phyloP scores from a whole-genome alignment of 305 asterid species.

The Petunia hybrid region DNA sequence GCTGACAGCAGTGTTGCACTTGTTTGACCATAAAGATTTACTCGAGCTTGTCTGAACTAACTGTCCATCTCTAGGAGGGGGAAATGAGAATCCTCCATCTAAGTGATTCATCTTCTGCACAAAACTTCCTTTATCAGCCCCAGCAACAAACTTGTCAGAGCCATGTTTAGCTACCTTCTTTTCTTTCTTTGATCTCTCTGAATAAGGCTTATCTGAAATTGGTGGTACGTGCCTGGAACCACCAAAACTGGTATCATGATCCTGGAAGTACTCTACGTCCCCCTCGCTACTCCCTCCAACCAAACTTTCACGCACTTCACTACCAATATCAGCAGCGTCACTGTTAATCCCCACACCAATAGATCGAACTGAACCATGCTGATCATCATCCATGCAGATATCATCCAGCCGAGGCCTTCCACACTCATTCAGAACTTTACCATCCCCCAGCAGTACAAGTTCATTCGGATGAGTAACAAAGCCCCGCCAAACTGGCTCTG shows the following conservation, averaged over 20 bases:
- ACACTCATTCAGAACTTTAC: constrained; percentile 60
- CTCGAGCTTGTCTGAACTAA: constrained; percentile 58
- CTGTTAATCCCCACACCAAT: constrained; percentile 98
- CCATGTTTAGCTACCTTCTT: constrained; percentile 51
- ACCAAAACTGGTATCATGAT: constrained; percentile 57
- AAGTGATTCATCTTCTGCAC: constrained; percentile 49
- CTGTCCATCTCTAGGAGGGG: constrained; percentile 86
- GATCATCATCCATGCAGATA: constrained; percentile 82
- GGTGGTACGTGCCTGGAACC: constrained; percentile 54
- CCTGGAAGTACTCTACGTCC: constrained; percentile 71
- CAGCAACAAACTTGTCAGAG: constrained; percentile 54
- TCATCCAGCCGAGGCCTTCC: constrained; percentile 72
- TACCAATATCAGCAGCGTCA: constrained; percentile 91
- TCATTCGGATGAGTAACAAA: constrained; percentile 85
- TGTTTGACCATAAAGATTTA: constrained; percentile 75
- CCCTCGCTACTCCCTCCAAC: constrained; percentile 94
- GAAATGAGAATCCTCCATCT: constrained; percentile 90
- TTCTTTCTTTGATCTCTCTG: constrained; percentile 53
- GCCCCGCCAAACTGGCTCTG: constrained; percentile 98
- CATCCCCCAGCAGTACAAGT: constrained; percentile 71
- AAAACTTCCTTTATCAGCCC: constrained; percentile 55
- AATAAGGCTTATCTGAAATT: constrained; percentile 55
- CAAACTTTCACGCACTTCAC: constrained; percentile 89
- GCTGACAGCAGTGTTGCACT: constrained; percentile 50
- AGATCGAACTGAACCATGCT: constrained; percentile 94